Conservation (phyloP, 2,329 filamentous ascomycete species). For the Clarireedia monteithiana region DNA sequence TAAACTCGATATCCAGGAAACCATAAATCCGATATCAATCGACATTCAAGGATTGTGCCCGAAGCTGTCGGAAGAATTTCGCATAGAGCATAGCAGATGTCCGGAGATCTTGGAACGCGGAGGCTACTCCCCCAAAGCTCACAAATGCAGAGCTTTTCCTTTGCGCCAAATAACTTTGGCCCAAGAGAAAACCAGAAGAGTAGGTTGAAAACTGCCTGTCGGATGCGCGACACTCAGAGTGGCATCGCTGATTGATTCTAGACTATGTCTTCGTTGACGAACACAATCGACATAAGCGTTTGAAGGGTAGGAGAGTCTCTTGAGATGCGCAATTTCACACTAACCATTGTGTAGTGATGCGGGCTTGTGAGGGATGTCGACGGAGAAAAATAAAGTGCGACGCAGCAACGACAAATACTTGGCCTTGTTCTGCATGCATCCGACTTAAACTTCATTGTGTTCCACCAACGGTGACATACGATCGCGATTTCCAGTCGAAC, state of each 20-base stretch:
- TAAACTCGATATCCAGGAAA: background rate
- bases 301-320: conserved; percentile 63
- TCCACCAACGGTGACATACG: conserved; percentile 49
- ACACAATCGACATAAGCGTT: conserved; percentile 92
- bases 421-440: conserved; percentile 92
- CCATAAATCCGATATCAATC: background rate
- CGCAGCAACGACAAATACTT: conserved; percentile 91
- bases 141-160: conserved; percentile 69
- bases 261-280: conserved; percentile 99
- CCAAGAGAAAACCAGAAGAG: conserved; percentile 77
- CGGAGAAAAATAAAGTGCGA: conserved; percentile 98
- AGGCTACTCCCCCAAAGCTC: conserved; percentile 58
- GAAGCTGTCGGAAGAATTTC: background rate
- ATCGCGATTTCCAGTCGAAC: conserved; percentile 24
- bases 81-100: conserved; percentile 38
- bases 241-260: conserved; percentile 35
- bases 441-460: conserved; percentile 89
- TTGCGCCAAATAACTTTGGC: conserved; percentile 57
- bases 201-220: conserved; percentile 39
- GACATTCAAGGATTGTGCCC: background rate
- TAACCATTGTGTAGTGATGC: conserved; percentile 65
- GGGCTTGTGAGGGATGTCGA: conserved; percentile 91
- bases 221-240: background rate
- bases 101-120: conserved; percentile 53
- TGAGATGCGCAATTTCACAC: background rate